phyloP scores from a whole-genome alignment of 805 yeast species.

The Candida anglica region DNA sequence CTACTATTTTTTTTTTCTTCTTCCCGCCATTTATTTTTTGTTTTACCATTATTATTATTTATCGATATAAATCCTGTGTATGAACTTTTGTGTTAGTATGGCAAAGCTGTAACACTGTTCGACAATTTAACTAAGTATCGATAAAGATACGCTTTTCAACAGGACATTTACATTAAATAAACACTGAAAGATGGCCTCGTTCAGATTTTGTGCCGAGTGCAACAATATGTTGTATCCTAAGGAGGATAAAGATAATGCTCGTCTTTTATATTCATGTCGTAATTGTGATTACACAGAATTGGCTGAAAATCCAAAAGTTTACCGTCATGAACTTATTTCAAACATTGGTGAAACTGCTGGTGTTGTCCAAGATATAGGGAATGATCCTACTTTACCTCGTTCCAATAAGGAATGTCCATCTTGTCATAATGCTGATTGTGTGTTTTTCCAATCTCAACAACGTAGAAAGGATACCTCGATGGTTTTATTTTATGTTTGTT shows the following conservation, averaged over 20 bases:
- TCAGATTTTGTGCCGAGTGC: slow-evolving; percentile 94
- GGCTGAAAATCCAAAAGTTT: slow-evolving; percentile 83
- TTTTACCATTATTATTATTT: too few species aligned
- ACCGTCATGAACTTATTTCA: slow-evolving; percentile 87
- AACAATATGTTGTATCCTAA: slow-evolving; percentile 98
- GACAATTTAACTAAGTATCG: too few species aligned
- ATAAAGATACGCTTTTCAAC: too few species aligned
- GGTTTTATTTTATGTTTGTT: slow-evolving; percentile 91
- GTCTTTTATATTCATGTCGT: slow-evolving; percentile 86
- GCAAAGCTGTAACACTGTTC: too few species aligned
- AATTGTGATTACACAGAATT: slow-evolving; percentile 91
- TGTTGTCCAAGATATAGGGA: slow-evolving; percentile 90
- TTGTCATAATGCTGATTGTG: slow-evolving; percentile 86
- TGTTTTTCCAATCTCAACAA: slow-evolving; percentile 95
- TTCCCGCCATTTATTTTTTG: too few species aligned
- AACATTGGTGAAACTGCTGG: slow-evolving; percentile 96
- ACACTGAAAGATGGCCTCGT: slow-evolving; percentile 65
- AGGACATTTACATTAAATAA: too few species aligned
- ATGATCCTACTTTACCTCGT: slow-evolving; percentile 97
- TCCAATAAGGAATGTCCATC: slow-evolving; percentile 91
- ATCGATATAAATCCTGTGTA: too few species aligned
- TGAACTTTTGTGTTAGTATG: too few species aligned
- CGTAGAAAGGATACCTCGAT: slow-evolving; percentile 91
- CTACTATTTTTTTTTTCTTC: too few species aligned
- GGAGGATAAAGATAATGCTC: slow-evolving; percentile 78